Percentiles rank a stretch among this genome's conserved stretches.
These are phyloP conservation scores for Xylariales sp. DNA, from an alignment of 2,329 filamentous ascomycete species.

Conservation along the genomic window DNA sequence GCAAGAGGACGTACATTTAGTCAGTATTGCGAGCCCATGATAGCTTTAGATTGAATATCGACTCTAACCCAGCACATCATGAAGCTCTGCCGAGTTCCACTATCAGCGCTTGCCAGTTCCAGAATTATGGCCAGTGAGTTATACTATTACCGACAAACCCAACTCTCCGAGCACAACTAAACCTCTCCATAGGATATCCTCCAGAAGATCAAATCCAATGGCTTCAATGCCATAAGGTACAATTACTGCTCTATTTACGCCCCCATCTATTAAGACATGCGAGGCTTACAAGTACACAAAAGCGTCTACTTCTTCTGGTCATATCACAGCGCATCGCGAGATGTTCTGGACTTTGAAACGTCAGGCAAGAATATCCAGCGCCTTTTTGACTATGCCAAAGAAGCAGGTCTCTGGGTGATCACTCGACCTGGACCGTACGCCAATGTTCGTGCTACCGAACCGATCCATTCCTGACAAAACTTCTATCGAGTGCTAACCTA, in stretches of 20 bases:
- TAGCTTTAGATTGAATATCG: background rate
- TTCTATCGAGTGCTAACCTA: background rate
- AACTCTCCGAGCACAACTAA: background rate
- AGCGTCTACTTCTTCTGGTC: slow-evolving; percentile 47
- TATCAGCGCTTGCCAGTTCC: slow-evolving; percentile 49
- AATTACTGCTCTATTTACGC: background rate
- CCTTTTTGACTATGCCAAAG: slow-evolving; percentile 45
- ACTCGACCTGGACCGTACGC: slow-evolving; percentile 45
- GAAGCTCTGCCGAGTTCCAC: slow-evolving; percentile 44
- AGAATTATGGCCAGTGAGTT: slow-evolving; percentile 40
- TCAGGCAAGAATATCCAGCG: slow-evolving; percentile 45
- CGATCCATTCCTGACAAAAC: too few relatives aligned
- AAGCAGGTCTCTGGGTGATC: slow-evolving; percentile 47
- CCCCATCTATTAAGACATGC: too few relatives aligned
- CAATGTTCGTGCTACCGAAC: slow-evolving; percentile 27
- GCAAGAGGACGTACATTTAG: slow-evolving; percentile 42
- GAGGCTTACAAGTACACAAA: background rate
- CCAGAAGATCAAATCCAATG: slow-evolving; percentile 17
- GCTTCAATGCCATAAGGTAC: slow-evolving; percentile 10
- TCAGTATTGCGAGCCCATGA: slow-evolving; percentile 9
- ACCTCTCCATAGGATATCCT: slow-evolving; percentile 10
- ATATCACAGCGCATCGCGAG: slow-evolving; percentile 39
- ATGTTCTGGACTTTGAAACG: slow-evolving; percentile 43
- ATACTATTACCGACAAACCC: background rate
- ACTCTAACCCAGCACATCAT: slow-evolving; percentile 7